These are phyloP conservation scores for Favolaschia claudopus DNA, from an alignment of 768 basidiomycete species.

Conservation along the genomic window DNA sequence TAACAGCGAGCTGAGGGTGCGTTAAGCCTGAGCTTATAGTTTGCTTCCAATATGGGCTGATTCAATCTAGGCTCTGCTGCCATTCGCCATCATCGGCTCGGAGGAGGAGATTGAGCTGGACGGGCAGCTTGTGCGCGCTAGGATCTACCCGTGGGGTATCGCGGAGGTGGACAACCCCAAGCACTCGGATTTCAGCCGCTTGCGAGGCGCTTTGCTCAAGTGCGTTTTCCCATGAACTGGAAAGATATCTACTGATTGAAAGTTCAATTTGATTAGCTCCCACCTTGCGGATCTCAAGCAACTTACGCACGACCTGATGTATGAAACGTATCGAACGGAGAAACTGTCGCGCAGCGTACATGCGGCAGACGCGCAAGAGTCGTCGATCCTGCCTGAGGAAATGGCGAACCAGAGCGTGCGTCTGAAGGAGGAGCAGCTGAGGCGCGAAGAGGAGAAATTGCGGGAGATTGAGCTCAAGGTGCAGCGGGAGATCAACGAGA, in stretches of 20 bases:
- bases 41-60: slow-evolving; percentile 1
- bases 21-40: slow-evolving; percentile 36
- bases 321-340: slow-evolving; percentile 98
- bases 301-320: slow-evolving; percentile 91
- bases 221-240: slow-evolving; percentile 49
- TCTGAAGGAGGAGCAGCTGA: slow-evolving; percentile 98
- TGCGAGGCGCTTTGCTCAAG: slow-evolving; percentile 92
- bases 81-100: slow-evolving; percentile 96
- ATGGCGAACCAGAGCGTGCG: slow-evolving; percentile 96
- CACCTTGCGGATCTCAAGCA: slow-evolving; percentile 96
- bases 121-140: slow-evolving; percentile 89
- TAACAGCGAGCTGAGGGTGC: slow-evolving; percentile 93
- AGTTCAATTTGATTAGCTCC: slow-evolving; percentile 60
- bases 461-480: slow-evolving; percentile 98
- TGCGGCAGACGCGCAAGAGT: slow-evolving; percentile 81
- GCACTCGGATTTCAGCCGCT: slow-evolving; percentile 97
- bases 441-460: slow-evolving; percentile 96
- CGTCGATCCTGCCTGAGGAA: slow-evolving; percentile 94
- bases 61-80: slow-evolving; percentile 76
- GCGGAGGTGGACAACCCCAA: slow-evolving; percentile 99
- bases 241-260: not conserved
- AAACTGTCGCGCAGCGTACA: slow-evolving; percentile 93
- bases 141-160: slow-evolving; percentile 98
- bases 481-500: slow-evolving; percentile 97
- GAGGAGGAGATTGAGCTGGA: slow-evolving; percentile 96